Base-by-base conservation (phyloP, 1,284 basidiomycete species). In the Mycosarcoma mackinlayi region DNA sequence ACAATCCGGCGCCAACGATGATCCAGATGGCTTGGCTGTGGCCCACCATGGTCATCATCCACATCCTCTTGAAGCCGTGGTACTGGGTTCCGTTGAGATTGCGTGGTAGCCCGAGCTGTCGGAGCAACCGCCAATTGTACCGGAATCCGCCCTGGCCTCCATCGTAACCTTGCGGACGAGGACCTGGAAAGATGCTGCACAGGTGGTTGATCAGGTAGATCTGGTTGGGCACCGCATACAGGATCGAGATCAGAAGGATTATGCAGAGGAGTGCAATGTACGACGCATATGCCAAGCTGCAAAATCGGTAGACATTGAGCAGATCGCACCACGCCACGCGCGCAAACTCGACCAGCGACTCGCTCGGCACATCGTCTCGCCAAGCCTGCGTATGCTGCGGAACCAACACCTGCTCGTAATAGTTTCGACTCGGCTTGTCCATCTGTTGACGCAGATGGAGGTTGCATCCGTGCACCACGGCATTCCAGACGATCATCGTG, bases 11-110 rank as follows among this genome's bases (percentile, higher is more conserved):
- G 10, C 23, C 45, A 6, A 41, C 14, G 10, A 56, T 21, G n/a
- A 48, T 3, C 7, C n/a, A 21, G n/a, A 56, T 6, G 2, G 37
- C n/a, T 14, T 56, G 54, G 1, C 24, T 25, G 21, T 56, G 54
- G 5, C 54, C 54, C 3, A 56, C 19, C 45, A 56, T 48, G 14
- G 37, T 30, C 54, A 56, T 37, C 54, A 56, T 56, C 54, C 54
- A 56, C 38, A 31, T 41, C 33, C 37, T 48, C 18, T 42, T 56
- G 33, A 48, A 56, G 4, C 45, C 54, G 10, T 27, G n/a, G 28
- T 48, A 56, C n/a, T 19, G 7, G 1, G n/a, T 14, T 4, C 45
- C 54, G 18, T 35, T 21, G 5, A 41, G 39, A 3, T 42, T 48
- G 7, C 31, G 19, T 14, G 54, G 54, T 4, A 14, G 19, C 3